Percentiles rank a stretch among this genome's conserved stretches.
Conservation (phyloP, 2,329 filamentous ascomycete species). For the Teratosphaeria pseudoeucalypti region DNA sequence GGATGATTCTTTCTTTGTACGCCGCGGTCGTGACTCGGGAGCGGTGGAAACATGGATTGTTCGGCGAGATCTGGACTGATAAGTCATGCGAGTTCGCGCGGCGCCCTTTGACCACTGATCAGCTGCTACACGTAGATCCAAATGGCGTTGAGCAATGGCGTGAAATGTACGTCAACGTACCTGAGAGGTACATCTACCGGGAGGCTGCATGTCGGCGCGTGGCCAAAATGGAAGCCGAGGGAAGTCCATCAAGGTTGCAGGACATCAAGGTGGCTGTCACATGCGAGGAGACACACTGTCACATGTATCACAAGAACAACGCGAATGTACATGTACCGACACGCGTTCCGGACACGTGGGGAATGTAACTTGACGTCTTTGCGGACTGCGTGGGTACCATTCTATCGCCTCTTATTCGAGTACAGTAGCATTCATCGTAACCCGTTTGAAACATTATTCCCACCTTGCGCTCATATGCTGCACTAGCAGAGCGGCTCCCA, state of each 20-base stretch:
- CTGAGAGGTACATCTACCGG: background rate
- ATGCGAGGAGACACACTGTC: background rate
- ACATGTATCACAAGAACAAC: too few relatives aligned
- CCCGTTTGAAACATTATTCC: background rate
- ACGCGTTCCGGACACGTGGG: too few relatives aligned
- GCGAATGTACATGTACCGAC: too few relatives aligned
- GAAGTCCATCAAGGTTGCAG: background rate
- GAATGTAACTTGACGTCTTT: background rate
- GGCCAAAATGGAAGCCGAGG: background rate
- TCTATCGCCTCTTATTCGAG: background rate
- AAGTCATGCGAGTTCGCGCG: background rate
- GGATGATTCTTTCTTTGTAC: background rate
- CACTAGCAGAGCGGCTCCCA: slow-evolving; percentile 6
- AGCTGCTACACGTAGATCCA: background rate
- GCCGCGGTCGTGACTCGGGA: background rate
- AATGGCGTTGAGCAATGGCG: background rate
- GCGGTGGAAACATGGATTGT: background rate
- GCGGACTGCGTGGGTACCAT: background rate
- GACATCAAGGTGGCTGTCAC: background rate
- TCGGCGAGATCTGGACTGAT: background rate
- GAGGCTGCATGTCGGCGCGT: background rate
- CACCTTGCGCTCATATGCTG: slow-evolving; percentile 2
- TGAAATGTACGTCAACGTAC: background rate
- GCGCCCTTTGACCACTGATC: background rate
- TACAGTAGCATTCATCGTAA: background rate